Evolutionary conservation across 139 green algal genomes (phyloP), one percentile per base, ranked within the genome.

Genomic region (Tetradesmus obliquus): DNA sequence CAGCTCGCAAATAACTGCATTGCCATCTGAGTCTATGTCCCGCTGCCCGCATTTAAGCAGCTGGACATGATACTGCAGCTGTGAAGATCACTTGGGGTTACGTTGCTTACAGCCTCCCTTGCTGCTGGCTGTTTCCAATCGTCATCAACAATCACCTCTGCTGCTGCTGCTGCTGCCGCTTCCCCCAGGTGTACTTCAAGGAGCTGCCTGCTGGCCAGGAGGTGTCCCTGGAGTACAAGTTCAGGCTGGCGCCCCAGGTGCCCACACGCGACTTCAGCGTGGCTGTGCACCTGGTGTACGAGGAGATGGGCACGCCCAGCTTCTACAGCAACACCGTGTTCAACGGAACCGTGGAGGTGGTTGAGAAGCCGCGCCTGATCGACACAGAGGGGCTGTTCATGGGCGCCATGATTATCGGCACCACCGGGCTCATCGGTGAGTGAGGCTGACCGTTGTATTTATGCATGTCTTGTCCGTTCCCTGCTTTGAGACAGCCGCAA

Each of bases 331-430:
- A 88, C 74, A 95, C 93, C 6, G 96, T 97, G 87, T 98, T 98
- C 94, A 98, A 98, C 92, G 81, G 93, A 60, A 98, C 96, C 13
- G 87, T 98, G 3, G 93, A 96, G 32, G 93, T 98, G 5, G 85
- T 94, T 0, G 96, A 98, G 91, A 79, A 80, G 60, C 88, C 91
- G 13, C 93, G 93, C 85, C 84, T 94, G 79, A 58, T 98, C n/a
- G 96, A 98, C 94, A 94, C 89, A 20, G 94, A 97, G 92, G 90
- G 95, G 13, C 66, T 98, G 57, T 95, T 94, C 55, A 92, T 98
- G 83, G 94, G 92, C 51, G 22, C 88, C 13, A 93, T 96, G 55
- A 91, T 97, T 15, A 57, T 92, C 7, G 91, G 22, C 54, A 22
- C 94, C 5, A 69, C 95, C 0, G 93, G 51, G 3, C 93, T 72